These are phyloP conservation scores for Globisporangium cylindrosporum DNA, from an alignment of 352 stramenopile genomes.

Conservation along the genomic window DNA sequence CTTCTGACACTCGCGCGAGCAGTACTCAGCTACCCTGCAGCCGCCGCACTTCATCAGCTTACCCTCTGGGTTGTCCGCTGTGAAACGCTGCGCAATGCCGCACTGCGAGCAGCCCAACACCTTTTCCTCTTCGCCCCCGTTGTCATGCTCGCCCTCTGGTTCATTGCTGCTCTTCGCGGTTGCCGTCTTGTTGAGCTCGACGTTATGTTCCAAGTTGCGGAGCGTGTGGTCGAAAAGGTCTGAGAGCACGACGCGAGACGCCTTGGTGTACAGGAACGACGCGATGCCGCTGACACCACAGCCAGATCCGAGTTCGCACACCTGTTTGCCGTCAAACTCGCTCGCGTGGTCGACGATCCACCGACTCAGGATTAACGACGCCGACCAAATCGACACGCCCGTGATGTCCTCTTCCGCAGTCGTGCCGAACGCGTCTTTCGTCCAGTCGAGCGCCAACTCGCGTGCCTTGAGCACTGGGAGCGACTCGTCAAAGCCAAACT, in stretches of 20 bases:
- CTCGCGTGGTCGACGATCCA: slow-evolving; percentile 74
- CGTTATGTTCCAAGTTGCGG: slow-evolving; percentile 80
- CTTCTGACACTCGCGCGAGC: slow-evolving; percentile 83
- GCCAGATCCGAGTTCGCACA: slow-evolving; percentile 81
- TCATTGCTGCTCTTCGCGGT: not conserved
- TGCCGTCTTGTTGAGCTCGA: slow-evolving; percentile 57
- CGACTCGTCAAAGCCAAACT: slow-evolving; percentile 67
- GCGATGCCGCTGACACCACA: slow-evolving; percentile 83
- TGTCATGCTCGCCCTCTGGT: slow-evolving; percentile 6
- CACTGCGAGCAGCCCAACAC: slow-evolving; percentile 59
- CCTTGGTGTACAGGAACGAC: slow-evolving; percentile 73
- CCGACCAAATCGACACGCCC: slow-evolving; percentile 88
- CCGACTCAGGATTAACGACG: slow-evolving; percentile 77
- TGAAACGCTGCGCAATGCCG: slow-evolving; percentile 70
- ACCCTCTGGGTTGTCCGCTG: slow-evolving; percentile 77
- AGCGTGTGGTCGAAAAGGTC: slow-evolving; percentile 84
- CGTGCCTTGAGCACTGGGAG: slow-evolving; percentile 65
- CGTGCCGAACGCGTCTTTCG: slow-evolving; percentile 76
- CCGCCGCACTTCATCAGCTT: slow-evolving; percentile 84
- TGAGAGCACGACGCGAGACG: slow-evolving; percentile 74
- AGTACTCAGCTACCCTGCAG: slow-evolving; percentile 77
- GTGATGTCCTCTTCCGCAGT: slow-evolving; percentile 86
- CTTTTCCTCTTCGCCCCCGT: slow-evolving; percentile 28
- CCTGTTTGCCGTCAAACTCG: slow-evolving; percentile 65
- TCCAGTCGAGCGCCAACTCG: slow-evolving; percentile 82